These are phyloP conservation scores for Canavalia gladiata DNA, from an alignment of 306 rosid genomes.

Conservation along the genomic window DNA sequence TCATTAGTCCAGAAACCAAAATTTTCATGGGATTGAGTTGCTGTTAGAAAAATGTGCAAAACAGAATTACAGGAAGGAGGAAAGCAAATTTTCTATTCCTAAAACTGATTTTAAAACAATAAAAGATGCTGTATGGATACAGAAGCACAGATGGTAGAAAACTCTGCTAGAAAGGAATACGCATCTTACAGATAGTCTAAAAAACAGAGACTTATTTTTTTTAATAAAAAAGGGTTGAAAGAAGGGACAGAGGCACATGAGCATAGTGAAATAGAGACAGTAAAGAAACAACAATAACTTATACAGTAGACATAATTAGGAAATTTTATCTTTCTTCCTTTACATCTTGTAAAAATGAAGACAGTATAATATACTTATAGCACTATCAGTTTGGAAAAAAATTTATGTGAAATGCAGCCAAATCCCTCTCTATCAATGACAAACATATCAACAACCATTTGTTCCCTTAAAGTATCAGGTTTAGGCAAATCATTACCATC, in stretches of 20 bases:
- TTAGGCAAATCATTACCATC: conserved; percentile 6
- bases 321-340: conserved; percentile 20
- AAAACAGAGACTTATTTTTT: not conserved
- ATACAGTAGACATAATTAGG: not conserved
- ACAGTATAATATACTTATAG: not conserved
- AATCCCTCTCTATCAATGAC: conserved; percentile 16
- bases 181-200: conserved; percentile 29
- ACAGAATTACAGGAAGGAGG: not conserved
- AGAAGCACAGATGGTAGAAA: conserved; percentile 23
- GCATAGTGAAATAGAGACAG: not conserved
- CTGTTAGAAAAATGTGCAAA: not conserved
- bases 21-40: not conserved
- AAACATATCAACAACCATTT: conserved; percentile 22
- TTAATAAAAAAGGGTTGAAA: conserved; percentile 11
- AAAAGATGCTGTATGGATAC: not conserved
- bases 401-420: not conserved
- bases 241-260: conserved; percentile 4
- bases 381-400: conserved; percentile 6
- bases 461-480: conserved; percentile 7
- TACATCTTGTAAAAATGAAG: conserved; percentile 14
- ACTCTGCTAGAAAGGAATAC: conserved; percentile 9
- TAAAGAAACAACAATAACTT: not conserved
- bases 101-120: not conserved
- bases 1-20: conserved; percentile 35
- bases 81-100: not conserved